Evolutionary conservation across 2,329 filamentous ascomycete species (phyloP).

Genomic region (Penicillium aurantiogriseum): DNA sequence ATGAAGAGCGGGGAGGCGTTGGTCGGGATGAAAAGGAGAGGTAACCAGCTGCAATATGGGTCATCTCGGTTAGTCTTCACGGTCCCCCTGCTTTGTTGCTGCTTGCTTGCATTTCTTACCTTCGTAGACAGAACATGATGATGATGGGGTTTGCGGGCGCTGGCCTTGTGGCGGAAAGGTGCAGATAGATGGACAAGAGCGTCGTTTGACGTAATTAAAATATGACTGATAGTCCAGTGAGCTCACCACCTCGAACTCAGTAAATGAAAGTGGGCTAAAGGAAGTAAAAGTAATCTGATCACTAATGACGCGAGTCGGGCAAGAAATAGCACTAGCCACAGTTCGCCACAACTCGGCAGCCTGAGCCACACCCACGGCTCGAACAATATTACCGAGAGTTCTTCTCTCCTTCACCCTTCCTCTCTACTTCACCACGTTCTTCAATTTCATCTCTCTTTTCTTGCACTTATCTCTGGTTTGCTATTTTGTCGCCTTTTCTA

Average conservation of each 20-base stretch:
- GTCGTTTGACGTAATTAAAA: not conserved
- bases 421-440: constrained; percentile 20
- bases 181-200: not conserved
- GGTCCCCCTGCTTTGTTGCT: not conserved
- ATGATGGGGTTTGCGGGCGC: constrained; percentile 13
- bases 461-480: constrained; percentile 16
- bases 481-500: constrained; percentile 17
- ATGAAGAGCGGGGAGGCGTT: constrained; percentile 84
- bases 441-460: constrained; percentile 24
- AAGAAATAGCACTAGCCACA: constrained; percentile 10
- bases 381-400: constrained; percentile 17
- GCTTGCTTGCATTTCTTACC: constrained; percentile 44
- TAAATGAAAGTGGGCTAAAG: not conserved
- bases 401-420: constrained; percentile 24
- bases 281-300: not conserved
- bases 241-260: not conserved
- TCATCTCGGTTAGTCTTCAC: not conserved
- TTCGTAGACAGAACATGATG: constrained; percentile 66
- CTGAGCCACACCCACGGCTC: constrained; percentile 19
- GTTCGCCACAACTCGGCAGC: constrained; percentile 6
- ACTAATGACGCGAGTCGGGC: constrained; percentile 8
- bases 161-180: not conserved
- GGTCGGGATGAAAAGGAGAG: constrained; percentile 82
- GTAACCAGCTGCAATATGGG: constrained; percentile 65
- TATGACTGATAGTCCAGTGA: not conserved